Evolutionary conservation across 768 basidiomycete genomes (phyloP).

Genomic region (Brasilioporus rufonigricans): DNA sequence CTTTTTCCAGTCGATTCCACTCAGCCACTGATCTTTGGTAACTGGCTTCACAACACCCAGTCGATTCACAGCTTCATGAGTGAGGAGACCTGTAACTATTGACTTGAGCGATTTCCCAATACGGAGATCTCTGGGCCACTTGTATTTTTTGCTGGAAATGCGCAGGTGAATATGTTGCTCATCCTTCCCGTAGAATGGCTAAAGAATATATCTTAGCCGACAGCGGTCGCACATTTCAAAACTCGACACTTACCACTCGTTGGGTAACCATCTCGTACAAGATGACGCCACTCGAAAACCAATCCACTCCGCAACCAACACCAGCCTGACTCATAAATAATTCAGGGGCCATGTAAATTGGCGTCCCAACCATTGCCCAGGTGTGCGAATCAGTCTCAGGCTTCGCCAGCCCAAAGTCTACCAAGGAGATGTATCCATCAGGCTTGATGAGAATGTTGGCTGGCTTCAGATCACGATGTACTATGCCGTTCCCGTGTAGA

Average conservation of each 20-base stretch:
- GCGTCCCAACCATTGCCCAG: conserved; percentile 44
- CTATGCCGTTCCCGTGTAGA: conserved; percentile 42
- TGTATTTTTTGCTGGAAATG: conserved; percentile 29
- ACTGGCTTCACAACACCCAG: conserved; percentile 39
- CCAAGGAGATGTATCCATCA: conserved; percentile 53
- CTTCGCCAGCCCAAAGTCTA: conserved; percentile 49
- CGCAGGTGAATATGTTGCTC: conserved; percentile 29
- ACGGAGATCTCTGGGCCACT: conserved; percentile 38
- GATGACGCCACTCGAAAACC: conserved; percentile 52
- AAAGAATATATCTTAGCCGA: neutral
- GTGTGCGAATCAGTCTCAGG: conserved; percentile 13
- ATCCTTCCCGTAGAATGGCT: conserved; percentile 29
- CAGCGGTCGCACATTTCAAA: neutral
- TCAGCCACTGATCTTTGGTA: conserved; percentile 44
- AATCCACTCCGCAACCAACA: conserved; percentile 42
- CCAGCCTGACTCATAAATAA: conserved; percentile 22
- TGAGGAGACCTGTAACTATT: conserved; percentile 43
- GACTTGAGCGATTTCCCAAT: conserved; percentile 42
- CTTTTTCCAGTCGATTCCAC: conserved; percentile 45
- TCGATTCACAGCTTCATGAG: conserved; percentile 35
- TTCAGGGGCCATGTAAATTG: conserved; percentile 52
- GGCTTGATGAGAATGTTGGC: conserved; percentile 54
- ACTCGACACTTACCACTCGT: conserved; percentile 26
- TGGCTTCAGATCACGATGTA: conserved; percentile 58
- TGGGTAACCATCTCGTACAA: conserved; percentile 53